A percentile compares a stretch with the other conserved stretches of the same genome.
Evolutionary conservation across 805 yeast species (phyloP).

Genomic region (Clavispora santaluciae): DNA sequence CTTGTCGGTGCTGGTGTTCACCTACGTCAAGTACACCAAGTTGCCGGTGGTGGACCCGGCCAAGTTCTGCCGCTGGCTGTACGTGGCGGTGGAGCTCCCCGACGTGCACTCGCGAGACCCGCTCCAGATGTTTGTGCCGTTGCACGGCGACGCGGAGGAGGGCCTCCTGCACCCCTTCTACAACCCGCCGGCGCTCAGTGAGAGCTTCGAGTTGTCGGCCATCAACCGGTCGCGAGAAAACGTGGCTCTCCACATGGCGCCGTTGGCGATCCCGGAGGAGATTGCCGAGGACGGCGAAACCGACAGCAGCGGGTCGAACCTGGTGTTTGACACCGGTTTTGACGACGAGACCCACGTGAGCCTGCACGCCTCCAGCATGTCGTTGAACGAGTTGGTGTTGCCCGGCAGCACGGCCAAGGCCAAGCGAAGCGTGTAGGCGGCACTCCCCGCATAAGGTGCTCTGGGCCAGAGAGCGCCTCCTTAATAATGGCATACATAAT

Average conservation of each 20-base stretch:
- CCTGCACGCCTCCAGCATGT: constrained; percentile 30
- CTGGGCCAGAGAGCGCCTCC: background rate
- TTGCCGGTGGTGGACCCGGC: constrained; percentile 56
- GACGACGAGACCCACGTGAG: constrained; percentile 23
- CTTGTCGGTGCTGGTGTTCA: constrained; percentile 67
- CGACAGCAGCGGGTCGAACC: constrained; percentile 34
- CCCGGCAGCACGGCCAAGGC: background rate
- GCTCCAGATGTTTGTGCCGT: constrained; percentile 16
- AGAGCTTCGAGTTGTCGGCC: constrained; percentile 20
- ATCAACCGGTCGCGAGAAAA: constrained; percentile 26
- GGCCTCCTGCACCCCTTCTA: constrained; percentile 3
- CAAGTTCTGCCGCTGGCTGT: constrained; percentile 69
- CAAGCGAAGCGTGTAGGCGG: background rate
- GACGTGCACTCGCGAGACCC: constrained; percentile 30
- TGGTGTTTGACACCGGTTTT: constrained; percentile 29
- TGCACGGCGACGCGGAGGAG: constrained; percentile 9
- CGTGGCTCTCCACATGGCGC: constrained; percentile 5
- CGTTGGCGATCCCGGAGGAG: constrained; percentile 5
- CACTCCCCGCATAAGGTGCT: background rate
- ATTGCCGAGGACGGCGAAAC: constrained; percentile 20
- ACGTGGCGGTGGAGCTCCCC: constrained; percentile 31
- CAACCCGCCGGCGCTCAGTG: constrained; percentile 5
- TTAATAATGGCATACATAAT: background rate
- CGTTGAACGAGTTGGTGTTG: constrained; percentile 26
- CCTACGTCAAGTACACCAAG: constrained; percentile 59